phyloP scores from a whole-genome alignment of 768 basidiomycete species.

The Serendipita indica region DNA sequence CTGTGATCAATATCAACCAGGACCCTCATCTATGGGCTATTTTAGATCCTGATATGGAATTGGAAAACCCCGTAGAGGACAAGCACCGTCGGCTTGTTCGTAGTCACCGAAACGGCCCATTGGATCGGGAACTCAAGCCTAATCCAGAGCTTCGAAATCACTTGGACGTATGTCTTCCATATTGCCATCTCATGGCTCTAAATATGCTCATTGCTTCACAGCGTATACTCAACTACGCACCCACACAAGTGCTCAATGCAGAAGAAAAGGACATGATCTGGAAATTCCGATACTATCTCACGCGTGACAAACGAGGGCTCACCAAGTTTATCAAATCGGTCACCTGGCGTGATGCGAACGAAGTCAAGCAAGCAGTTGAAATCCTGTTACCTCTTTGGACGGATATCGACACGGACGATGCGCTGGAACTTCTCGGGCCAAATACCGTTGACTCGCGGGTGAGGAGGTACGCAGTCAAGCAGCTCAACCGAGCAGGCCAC shows the following conservation, averaged over 20 bases:
- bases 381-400: conserved; percentile 92
- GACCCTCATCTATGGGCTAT: conserved; percentile 76
- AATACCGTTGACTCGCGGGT: conserved; percentile 82
- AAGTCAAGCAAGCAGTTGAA: conserved; percentile 96
- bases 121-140: conserved; percentile 91
- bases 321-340: conserved; percentile 98
- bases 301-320: conserved; percentile 78
- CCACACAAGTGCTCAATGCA: conserved; percentile 68
- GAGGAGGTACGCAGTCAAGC: conserved; percentile 83
- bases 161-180: conserved; percentile 46
- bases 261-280: conserved; percentile 95
- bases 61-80: conserved; percentile 95
- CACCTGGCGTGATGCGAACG: conserved; percentile 89
- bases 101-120: conserved; percentile 86
- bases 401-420: conserved; percentile 93
- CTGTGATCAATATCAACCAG: conserved; percentile 29
- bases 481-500: conserved; percentile 82
- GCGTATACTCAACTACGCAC: conserved; percentile 85
- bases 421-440: conserved; percentile 85
- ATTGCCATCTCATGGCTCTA: neutral
- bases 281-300: conserved; percentile 98
- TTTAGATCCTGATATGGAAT: conserved; percentile 75
- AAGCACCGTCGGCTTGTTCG: conserved; percentile 90
- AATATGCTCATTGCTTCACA: conserved; percentile 20
- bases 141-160: conserved; percentile 93